Evolutionary conservation across 2,329 filamentous ascomycete genomes (phyloP).

Genomic region (Beauveria pseudobassiana): DNA sequence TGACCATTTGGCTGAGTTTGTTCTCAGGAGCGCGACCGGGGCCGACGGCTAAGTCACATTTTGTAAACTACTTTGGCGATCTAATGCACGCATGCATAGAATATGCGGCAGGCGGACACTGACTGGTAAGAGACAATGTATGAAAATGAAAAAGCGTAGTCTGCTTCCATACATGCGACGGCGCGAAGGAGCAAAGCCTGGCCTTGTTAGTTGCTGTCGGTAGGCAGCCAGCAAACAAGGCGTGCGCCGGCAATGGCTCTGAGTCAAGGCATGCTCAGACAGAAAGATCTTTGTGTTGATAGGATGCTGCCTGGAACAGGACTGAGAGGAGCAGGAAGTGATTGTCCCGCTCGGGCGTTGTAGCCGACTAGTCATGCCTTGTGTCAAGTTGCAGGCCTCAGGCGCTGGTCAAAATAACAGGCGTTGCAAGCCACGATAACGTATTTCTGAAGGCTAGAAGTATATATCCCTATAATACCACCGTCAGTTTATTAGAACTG

Average conservation of each 20-base stretch:
- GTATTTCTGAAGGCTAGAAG: not conserved
- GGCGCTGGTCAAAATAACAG: not conserved
- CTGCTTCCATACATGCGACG: not conserved
- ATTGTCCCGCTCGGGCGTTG: not conserved
- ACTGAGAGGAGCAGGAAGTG: not conserved
- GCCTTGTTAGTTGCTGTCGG: not conserved
- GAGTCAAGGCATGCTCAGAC: not conserved
- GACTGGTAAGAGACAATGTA: not conserved
- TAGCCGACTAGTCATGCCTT: not conserved
- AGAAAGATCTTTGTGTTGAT: not conserved
- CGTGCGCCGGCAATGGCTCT: not conserved
- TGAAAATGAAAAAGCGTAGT: not conserved
- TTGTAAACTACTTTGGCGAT: not conserved
- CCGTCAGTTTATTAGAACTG: not conserved
- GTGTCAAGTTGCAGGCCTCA: not conserved
- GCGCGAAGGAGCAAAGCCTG: conserved; percentile 2
- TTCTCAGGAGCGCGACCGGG: not conserved
- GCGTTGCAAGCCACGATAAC: not conserved
- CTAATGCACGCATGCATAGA: not conserved
- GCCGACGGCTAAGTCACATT: not conserved
- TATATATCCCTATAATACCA: not conserved
- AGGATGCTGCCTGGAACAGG: not conserved
- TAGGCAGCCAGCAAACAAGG: not conserved
- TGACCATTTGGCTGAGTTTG: not conserved
- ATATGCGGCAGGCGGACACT: not conserved